Evolutionary conservation across 768 basidiomycete genomes (phyloP), one percentile per base, ranked within the genome.

Genomic region (Phlegmacium glaucopus): DNA sequence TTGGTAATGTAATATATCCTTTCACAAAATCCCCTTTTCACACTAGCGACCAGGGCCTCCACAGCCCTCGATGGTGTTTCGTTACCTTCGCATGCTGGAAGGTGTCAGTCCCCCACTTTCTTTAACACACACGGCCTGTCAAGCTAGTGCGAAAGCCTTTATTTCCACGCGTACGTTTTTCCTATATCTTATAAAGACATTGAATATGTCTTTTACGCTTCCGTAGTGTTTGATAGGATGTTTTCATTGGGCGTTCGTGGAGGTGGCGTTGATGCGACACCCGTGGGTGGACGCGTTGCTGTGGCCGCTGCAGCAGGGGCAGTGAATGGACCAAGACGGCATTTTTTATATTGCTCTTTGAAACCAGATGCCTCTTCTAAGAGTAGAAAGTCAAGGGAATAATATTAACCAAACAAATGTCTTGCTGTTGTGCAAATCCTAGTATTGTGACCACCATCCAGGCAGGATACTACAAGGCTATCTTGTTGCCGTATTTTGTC

Each of bases 21-120:
- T 32, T 16, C 15, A 35, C n/a, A 15, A 22, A 15, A 44, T 9
- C 45, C 26, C 26, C 13, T 45, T 38, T 35, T 29, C 38, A 18
- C 37, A 15, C 44, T 56, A 52, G 18, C 29, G 17, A 45, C 15
- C 42, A 89, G 85, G 87, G 6, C 88, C 89, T 2, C 88, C 86
- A 48, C 90, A 91, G 69, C 90, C 91, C 1, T 90, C 87, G 27
- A 92, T 94, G 86, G 88, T 93, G 17, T 94, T 85, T 61, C 87
- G 94, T 25, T 95, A 93, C 68, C 78, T 95, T 29, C 81, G 94
- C 39, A 87, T 85, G 65, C 75, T 97, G 9, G 94, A 97, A 65
- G 91, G 90, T 16, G 81, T 94, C 52, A 93, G 87, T 55, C 94
- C 94, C 2, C 89, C 92, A 6, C 72, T 97, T 34, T 78, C 85